phyloP scores from a whole-genome alignment of 2,329 filamentous ascomycete genomes.

The Monilinia fructigena region DNA sequence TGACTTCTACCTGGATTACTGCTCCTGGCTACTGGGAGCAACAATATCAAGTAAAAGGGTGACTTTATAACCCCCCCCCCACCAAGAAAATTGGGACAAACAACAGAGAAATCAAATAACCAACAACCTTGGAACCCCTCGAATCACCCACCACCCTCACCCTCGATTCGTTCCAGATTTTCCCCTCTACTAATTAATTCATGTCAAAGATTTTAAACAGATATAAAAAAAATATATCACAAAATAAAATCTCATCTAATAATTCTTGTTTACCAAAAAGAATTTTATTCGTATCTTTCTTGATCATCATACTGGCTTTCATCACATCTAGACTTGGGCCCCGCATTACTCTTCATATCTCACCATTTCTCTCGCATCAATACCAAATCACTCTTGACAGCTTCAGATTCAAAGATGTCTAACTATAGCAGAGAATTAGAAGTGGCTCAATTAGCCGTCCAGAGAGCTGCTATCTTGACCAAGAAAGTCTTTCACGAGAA shows the following conservation, averaged over 20 bases:
- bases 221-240: background rate
- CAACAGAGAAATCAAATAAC: background rate
- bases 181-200: background rate
- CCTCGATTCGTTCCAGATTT: background rate
- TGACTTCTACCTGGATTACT: no score
- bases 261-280: slow-evolving; percentile 16
- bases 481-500: slow-evolving; percentile 81
- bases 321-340: slow-evolving; percentile 34
- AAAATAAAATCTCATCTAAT: background rate
- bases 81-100: slow-evolving; percentile 20
- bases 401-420: slow-evolving; percentile 40
- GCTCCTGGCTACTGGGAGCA: no score
- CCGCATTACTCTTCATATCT: slow-evolving; percentile 37
- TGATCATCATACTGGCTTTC: slow-evolving; percentile 38
- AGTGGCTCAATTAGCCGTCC: slow-evolving; percentile 83
- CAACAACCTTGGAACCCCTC: slow-evolving; percentile 5
- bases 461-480: slow-evolving; percentile 74
- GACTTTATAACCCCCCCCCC: background rate
- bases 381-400: slow-evolving; percentile 25
- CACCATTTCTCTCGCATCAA: slow-evolving; percentile 33
- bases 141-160: background rate
- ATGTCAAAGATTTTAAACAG: slow-evolving; percentile 10
- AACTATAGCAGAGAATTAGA: slow-evolving; percentile 74
- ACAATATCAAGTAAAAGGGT: background rate
- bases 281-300: slow-evolving; percentile 33